Conservation (phyloP, 2,329 filamentous ascomycete species). For the Exutisphaerella laricina region DNA sequence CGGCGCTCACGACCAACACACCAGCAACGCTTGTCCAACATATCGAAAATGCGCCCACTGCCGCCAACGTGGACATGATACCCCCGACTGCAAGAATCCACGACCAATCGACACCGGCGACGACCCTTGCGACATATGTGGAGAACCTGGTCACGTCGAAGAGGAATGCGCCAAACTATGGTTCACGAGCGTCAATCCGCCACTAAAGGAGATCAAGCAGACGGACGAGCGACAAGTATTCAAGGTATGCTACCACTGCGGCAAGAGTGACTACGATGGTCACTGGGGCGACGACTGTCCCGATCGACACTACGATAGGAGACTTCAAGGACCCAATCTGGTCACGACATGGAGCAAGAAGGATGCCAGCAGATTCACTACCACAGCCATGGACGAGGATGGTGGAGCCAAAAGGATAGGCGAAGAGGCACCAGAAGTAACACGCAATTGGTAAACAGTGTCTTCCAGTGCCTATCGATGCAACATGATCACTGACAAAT, state of each 20-base stretch:
- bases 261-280: slow-evolving; percentile 15
- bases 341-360: slow-evolving; percentile 10
- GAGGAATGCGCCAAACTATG: slow-evolving; percentile 23
- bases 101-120: not conserved
- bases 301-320: slow-evolving; percentile 14
- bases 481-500: not conserved
- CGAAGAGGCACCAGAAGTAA: not conserved
- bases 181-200: slow-evolving; percentile 4
- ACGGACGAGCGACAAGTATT: slow-evolving; percentile 15
- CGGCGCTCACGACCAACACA: slow-evolving; percentile 7
- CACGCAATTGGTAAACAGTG: not conserved
- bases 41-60: slow-evolving; percentile 12
- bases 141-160: slow-evolving; percentile 22
- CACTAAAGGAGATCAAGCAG: not conserved
- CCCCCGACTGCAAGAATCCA: slow-evolving; percentile 6
- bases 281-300: slow-evolving; percentile 11
- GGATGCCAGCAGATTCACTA: slow-evolving; percentile 1
- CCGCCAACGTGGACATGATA: slow-evolving; percentile 11
- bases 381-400: not conserved
- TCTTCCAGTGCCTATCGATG: not conserved
- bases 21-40: slow-evolving; percentile 3
- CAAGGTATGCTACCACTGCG: slow-evolving; percentile 7
- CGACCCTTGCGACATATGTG: slow-evolving; percentile 10
- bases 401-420: not conserved
- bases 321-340: not conserved